Conservation (phyloP, 331 rosid species). For the Rhamnella rubrinervis region DNA sequence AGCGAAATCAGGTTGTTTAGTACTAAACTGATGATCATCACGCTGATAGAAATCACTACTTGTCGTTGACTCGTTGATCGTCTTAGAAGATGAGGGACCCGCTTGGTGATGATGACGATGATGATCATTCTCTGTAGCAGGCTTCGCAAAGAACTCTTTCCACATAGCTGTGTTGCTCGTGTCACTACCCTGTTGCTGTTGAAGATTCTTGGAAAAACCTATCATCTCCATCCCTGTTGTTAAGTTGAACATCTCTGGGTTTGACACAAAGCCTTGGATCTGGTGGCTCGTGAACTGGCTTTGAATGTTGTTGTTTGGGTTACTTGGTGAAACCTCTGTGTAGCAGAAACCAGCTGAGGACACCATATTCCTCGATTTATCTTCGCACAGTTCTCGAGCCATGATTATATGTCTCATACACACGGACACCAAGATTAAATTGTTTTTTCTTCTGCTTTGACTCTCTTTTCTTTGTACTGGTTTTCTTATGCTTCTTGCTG, state of each 20-base stretch:
- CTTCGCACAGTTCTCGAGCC: constrained; percentile 60
- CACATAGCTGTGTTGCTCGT: constrained; percentile 21
- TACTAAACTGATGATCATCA: not conserved
- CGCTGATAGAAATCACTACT: constrained; percentile 25
- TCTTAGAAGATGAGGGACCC: constrained; percentile 47
- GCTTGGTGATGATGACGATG: not conserved
- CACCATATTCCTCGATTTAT: constrained; percentile 48
- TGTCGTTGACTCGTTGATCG: not conserved
- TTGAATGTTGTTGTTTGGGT: constrained; percentile 28
- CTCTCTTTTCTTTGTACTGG: not conserved
- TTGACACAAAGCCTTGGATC: constrained; percentile 63
- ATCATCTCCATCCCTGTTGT: constrained; percentile 76
- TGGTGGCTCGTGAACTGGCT: constrained; percentile 55
- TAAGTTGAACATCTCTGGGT: constrained; percentile 70
- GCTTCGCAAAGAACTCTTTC: constrained; percentile 41
- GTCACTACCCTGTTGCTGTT: constrained; percentile 21
- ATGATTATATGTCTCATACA: constrained; percentile 10
- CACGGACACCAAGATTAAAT: not conserved
- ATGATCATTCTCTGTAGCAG: constrained; percentile 8
- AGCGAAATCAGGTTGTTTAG: constrained; percentile 34
- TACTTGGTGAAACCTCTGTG: constrained; percentile 50
- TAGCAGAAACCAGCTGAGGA: constrained; percentile 59
- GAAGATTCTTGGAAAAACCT: constrained; percentile 60
- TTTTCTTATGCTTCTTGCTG: too few species aligned
- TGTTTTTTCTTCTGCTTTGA: not conserved